These are phyloP conservation scores for Nakaseomyces bracarensis DNA, from an alignment of 1,139 yeast genomes.

Conservation along the genomic window DNA sequence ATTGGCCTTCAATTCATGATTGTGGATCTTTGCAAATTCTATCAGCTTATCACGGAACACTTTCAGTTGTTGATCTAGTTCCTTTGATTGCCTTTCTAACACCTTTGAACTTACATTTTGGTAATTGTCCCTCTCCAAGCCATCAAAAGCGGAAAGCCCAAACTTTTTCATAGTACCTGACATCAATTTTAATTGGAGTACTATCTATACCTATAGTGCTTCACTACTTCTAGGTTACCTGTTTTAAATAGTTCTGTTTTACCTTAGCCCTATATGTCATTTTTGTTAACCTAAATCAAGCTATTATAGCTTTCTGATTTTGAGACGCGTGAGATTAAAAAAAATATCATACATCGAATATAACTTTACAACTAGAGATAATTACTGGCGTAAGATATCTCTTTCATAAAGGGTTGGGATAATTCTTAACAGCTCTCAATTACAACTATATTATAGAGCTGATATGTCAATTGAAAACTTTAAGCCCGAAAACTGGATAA, in stretches of 20 bases:
- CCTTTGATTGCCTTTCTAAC: slow-evolving; percentile 40
- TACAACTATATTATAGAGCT: no score
- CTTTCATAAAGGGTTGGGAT: no score
- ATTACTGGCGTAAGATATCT: no score
- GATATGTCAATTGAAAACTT: slow-evolving; percentile 22
- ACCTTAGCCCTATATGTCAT: no score
- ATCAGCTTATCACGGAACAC: slow-evolving; percentile 55
- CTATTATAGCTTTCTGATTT: no score
- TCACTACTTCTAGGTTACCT: no score
- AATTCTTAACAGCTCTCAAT: no score
- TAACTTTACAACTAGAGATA: no score
- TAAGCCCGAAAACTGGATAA: slow-evolving; percentile 58
- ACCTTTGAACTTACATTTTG: slow-evolving; percentile 18
- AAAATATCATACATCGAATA: no score
- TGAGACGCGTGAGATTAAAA: no score
- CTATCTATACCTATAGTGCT: background rate
- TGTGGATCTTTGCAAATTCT: slow-evolving; percentile 55
- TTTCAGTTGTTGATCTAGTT: slow-evolving; percentile 49
- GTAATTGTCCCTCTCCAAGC: slow-evolving; percentile 12
- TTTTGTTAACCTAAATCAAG: no score
- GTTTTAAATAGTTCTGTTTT: no score
- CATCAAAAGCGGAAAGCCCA: slow-evolving; percentile 27
- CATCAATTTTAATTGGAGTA: background rate
- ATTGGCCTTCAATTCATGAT: slow-evolving; percentile 53
- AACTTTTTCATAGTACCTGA: slow-evolving; percentile 22